A percentile compares a stretch with the other conserved stretches of the same genome.
Conservation (phyloP, 352 stramenopile species). For the Thalassiosira ordinaria region DNA sequence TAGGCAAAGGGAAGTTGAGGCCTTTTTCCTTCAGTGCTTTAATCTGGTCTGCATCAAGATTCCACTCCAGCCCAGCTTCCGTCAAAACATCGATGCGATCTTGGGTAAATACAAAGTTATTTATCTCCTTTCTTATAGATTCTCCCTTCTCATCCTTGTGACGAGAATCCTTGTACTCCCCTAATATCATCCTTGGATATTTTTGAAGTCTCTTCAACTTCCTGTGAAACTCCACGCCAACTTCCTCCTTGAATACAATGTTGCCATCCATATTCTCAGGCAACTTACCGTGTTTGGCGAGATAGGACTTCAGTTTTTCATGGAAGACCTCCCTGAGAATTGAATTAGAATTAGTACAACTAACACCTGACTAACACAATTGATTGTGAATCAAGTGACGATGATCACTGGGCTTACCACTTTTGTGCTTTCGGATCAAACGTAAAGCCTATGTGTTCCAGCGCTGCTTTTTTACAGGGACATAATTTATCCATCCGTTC, state of each 20-base stretch:
- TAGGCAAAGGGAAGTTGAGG: constrained; percentile 8
- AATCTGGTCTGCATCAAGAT: constrained; percentile 1
- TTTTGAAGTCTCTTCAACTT: too few species aligned
- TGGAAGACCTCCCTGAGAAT: constrained; percentile 18
- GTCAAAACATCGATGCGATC: constrained; percentile 14
- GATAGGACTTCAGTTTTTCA: constrained; percentile 8
- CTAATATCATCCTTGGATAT: too few species aligned
- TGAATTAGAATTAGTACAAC: too few species aligned
- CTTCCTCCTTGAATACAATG: too few species aligned
- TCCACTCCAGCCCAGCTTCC: constrained; percentile 15
- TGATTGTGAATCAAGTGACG: too few species aligned
- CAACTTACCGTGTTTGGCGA: constrained; percentile 11
- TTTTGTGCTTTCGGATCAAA: constrained; percentile 5
- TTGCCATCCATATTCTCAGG: not conserved
- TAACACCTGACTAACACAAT: too few species aligned
- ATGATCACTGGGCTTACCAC: too few species aligned
- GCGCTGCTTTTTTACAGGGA: constrained; percentile 22
- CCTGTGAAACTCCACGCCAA: too few species aligned
- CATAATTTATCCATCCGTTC: not conserved
- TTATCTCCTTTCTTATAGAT: not conserved
- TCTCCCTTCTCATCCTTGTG: not conserved
- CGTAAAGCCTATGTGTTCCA: constrained; percentile 18
- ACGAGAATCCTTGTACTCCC: not conserved
- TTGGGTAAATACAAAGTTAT: not conserved
- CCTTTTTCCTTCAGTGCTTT: constrained; percentile 5